phyloP scores from a whole-genome alignment of 176 grass and related monocot genomes.

The Microstegium vimineum region DNA sequence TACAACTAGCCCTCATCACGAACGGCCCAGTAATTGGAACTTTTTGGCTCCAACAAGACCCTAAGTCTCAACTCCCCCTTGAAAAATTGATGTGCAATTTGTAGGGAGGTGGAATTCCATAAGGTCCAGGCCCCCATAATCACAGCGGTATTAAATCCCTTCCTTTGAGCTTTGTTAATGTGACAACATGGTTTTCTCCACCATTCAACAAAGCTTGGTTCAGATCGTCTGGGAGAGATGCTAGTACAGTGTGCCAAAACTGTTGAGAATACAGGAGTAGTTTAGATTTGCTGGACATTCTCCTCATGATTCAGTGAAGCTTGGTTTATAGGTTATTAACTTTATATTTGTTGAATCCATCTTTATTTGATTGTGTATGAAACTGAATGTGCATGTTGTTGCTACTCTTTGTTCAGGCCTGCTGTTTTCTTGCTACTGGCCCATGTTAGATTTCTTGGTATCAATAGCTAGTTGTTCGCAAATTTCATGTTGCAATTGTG shows the following conservation, averaged over 20 bases:
- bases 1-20: not conserved
- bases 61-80: not conserved
- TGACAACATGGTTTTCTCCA: not conserved
- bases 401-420: not conserved
- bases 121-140: not conserved
- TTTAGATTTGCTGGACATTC: not conserved
- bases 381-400: constrained; percentile 2
- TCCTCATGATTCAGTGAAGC: not conserved
- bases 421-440: not conserved
- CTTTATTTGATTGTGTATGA: not conserved
- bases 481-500: not conserved
- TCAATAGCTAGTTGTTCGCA: not conserved
- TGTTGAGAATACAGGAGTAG: not conserved
- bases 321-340: not conserved
- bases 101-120: not conserved
- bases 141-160: not conserved
- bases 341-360: constrained; percentile 19
- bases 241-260: not conserved
- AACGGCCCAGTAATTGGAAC: not conserved
- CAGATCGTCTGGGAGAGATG: not conserved
- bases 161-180: not conserved
- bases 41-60: not conserved
- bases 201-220: not conserved
- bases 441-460: not conserved
- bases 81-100: not conserved